phyloP scores from a whole-genome alignment of 1,139 yeast species.

The Blastobotrys apis region DNA sequence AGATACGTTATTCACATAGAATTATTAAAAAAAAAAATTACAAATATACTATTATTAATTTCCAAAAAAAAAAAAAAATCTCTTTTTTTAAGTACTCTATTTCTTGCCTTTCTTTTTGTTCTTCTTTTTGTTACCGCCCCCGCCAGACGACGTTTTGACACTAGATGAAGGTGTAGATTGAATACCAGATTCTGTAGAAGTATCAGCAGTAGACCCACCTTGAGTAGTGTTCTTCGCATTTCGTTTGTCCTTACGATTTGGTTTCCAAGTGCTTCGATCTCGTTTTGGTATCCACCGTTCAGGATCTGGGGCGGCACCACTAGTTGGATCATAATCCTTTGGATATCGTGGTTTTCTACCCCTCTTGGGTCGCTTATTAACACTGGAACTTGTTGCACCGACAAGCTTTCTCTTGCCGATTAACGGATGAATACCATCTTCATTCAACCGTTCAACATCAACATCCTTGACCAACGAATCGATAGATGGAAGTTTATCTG shows the following conservation, averaged over 20 bases:
- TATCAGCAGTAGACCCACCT: conserved; percentile 69
- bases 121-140: conserved; percentile 44
- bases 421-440: conserved; percentile 40
- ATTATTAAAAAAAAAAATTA: neutral
- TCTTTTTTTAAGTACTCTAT: conserved; percentile 15
- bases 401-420: conserved; percentile 24
- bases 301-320: conserved; percentile 47
- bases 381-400: conserved; percentile 9
- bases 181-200: conserved; percentile 44
- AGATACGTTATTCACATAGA: conserved; percentile 82
- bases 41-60: neutral
- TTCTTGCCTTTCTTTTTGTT: conserved; percentile 47
- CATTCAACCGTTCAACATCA: conserved; percentile 40
- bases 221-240: conserved; percentile 44
- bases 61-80: too few relatives aligned
- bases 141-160: conserved; percentile 21
- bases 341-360: conserved; percentile 39
- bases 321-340: conserved; percentile 39
- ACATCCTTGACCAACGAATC: conserved; percentile 40
- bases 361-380: conserved; percentile 38
- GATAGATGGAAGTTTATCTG: conserved; percentile 21
- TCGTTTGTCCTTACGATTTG: conserved; percentile 52
- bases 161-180: conserved; percentile 24
- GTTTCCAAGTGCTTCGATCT: conserved; percentile 78
- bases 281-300: conserved; percentile 92